Base-by-base conservation (phyloP, 495 filamentous ascomycete species). In the Elaphomyces granulatus region DNA sequence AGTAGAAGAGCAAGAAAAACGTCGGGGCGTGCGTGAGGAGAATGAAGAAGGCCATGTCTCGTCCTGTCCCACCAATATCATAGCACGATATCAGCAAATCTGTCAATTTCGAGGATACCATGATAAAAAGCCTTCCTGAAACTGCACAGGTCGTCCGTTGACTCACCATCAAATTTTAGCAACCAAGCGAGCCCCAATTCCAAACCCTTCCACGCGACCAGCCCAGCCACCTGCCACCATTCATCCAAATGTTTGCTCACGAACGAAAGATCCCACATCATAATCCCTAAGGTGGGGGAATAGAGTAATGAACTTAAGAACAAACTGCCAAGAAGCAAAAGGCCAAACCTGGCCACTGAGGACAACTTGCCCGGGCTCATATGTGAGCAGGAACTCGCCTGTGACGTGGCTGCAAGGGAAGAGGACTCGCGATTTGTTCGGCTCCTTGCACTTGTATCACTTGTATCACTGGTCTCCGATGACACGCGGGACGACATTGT, bases 141-240 rank as follows among this genome's bases (percentile, higher is more conserved):
- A n/a, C n/a, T n/a, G n/a, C n/a, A n/a, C n/a, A n/a, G n/a, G n/a
- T n/a, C n/a, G n/a, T n/a, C n/a, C n/a, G n/a, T n/a, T n/a, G 15
- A 50, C 66, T 47, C 53, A 80, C 76, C 69, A 54, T 88, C 84
- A 52, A 74, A 84, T 35, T 74, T 66, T 26, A 75, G 61, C 44
- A 63, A 69, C 85, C 83, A 92, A 21, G 71, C 75, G 14, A 83
- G 45, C 16, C 66, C 77, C 35, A 93, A 65, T 54, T 82, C 76
- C 23, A 77, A 63, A 41, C 78, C 58, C 60, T 69, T 78, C 80
- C 81, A 87, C 6, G 48, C 71, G 8, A 81, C 58, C 41, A 83
- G 50, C 3, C 70, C 66, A 6, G 46, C 66, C n/a, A 80, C 62
- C 54, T 83, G 74, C 50, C 62, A 60, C 69, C 68, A 71, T 42